phyloP scores from a whole-genome alignment of 2,329 filamentous ascomycete species.

The Sporothrix globosa region DNA sequence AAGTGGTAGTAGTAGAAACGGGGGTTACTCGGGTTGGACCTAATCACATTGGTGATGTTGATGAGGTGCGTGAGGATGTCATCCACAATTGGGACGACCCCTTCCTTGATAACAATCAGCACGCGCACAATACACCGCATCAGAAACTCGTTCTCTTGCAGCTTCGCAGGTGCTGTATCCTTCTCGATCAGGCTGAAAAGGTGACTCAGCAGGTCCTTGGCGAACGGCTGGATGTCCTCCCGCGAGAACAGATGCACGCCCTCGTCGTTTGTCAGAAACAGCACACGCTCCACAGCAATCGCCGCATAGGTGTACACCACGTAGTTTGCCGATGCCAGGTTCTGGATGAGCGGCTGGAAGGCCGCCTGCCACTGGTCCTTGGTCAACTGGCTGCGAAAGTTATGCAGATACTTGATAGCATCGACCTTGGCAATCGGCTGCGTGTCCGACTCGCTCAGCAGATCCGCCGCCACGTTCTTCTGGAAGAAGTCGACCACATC shows the following conservation, averaged over 20 bases:
- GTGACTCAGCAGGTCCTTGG: slow-evolving; percentile 85
- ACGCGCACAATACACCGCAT: slow-evolving; percentile 99
- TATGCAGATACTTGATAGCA: slow-evolving; percentile 97
- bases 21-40: slow-evolving; percentile 94
- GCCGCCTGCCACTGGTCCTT: slow-evolving; percentile 90
- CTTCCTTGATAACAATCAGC: slow-evolving; percentile 88
- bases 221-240: slow-evolving; percentile 75
- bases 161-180: slow-evolving; percentile 81
- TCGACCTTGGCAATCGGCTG: slow-evolving; percentile 93
- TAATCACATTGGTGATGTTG: slow-evolving; percentile 87
- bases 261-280: slow-evolving; percentile 77
- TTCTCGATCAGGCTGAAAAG: slow-evolving; percentile 90
- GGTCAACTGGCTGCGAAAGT: slow-evolving; percentile 91
- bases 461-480: slow-evolving; percentile 85
- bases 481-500: slow-evolving; percentile 96
- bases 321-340: slow-evolving; percentile 86
- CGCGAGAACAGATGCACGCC: slow-evolving; percentile 79
- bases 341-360: slow-evolving; percentile 86
- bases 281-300: slow-evolving; percentile 90
- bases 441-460: slow-evolving; percentile 69
- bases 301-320: slow-evolving; percentile 98
- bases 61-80: slow-evolving; percentile 81
- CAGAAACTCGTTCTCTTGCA: slow-evolving; percentile 97
- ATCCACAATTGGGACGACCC: slow-evolving; percentile 72
- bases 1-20: slow-evolving; percentile 99